A percentile compares a stretch with the other conserved stretches of the same genome.
Evolutionary conservation across 352 stramenopile species (phyloP).

Genomic region (Pythium guiyangense): DNA sequence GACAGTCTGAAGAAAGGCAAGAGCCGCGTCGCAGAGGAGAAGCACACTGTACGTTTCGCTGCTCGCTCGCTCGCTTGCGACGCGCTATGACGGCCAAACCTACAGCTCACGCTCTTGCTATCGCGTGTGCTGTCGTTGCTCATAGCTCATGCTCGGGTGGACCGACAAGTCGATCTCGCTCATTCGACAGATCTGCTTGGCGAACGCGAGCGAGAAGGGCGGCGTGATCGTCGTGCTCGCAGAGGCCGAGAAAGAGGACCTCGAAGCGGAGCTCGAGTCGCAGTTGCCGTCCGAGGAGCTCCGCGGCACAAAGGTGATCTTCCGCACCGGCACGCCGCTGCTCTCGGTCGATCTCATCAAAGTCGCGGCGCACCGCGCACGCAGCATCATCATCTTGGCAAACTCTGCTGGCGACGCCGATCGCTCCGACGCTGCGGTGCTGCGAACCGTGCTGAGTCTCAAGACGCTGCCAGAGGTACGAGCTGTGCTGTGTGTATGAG

Average conservation of each 20-base stretch:
- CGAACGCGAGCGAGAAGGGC: constrained; percentile 84
- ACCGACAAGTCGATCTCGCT: constrained; percentile 85
- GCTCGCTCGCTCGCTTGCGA: neutral
- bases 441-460: constrained; percentile 77
- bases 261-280: constrained; percentile 64
- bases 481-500: neutral
- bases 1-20: constrained; percentile 88
- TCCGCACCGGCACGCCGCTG: constrained; percentile 72
- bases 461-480: constrained; percentile 62
- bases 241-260: constrained; percentile 70
- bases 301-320: constrained; percentile 72
- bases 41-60: constrained; percentile 55
- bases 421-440: constrained; percentile 67
- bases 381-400: constrained; percentile 83
- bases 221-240: constrained; percentile 77
- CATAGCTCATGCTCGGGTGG: constrained; percentile 82
- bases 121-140: neutral
- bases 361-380: constrained; percentile 68
- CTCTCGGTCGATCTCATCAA: constrained; percentile 79
- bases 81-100: too few species aligned
- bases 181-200: constrained; percentile 82
- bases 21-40: constrained; percentile 69
- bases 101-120: too few species aligned
- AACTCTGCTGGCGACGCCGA: constrained; percentile 68
- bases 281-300: constrained; percentile 58